Percentiles rank a stretch among this genome's conserved stretches.
Evolutionary conservation across 495 filamentous ascomycete genomes (phyloP).

Genomic region (Stereocaulon alpinum): DNA sequence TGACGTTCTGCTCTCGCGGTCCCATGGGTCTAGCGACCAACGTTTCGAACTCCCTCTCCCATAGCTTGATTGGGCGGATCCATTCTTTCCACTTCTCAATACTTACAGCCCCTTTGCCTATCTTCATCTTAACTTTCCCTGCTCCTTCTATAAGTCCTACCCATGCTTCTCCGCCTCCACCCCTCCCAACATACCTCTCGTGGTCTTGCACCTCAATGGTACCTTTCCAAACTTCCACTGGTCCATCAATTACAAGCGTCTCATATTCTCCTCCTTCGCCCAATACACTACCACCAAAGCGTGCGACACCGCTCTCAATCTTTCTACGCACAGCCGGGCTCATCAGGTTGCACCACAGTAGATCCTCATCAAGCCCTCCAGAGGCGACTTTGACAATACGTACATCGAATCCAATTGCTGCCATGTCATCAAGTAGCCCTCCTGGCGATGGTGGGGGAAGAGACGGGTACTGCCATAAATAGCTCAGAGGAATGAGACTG

Average conservation of each 20-base stretch:
- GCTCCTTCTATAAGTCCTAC: constrained; percentile 40
- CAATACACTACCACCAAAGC: constrained; percentile 61
- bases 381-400: constrained; percentile 91
- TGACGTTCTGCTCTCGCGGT: neutral
- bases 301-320: constrained; percentile 51
- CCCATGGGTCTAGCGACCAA: constrained; percentile 19
- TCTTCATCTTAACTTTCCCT: constrained; percentile 47
- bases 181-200: constrained; percentile 43
- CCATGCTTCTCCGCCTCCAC: constrained; percentile 63
- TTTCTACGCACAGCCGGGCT: constrained; percentile 39
- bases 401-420: constrained; percentile 60
- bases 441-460: constrained; percentile 43
- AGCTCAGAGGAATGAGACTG: constrained; percentile 68
- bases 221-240: constrained; percentile 55
- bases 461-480: constrained; percentile 82
- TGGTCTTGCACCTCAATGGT: constrained; percentile 53
- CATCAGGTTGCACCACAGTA: constrained; percentile 74
- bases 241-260: constrained; percentile 79
- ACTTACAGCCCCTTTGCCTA: constrained; percentile 29
- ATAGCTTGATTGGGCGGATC: constrained; percentile 33
- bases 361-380: constrained; percentile 70
- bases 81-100: constrained; percentile 28
- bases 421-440: constrained; percentile 72
- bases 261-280: constrained; percentile 97
- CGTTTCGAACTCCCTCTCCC: constrained; percentile 35